phyloP scores from a whole-genome alignment of 1,139 yeast species.

The Pichia cactophila region DNA sequence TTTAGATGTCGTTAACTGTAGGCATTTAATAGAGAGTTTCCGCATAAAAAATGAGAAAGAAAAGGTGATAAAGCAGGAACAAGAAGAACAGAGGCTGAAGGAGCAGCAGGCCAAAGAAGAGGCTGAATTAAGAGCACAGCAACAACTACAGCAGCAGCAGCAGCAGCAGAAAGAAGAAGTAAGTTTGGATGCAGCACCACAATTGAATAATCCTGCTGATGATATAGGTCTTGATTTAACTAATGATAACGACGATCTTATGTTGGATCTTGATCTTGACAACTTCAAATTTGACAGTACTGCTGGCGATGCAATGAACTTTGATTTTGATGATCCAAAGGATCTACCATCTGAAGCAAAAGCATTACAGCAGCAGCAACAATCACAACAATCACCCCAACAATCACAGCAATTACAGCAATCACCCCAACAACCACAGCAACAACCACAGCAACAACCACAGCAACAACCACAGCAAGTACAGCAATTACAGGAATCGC shows the following conservation, averaged over 20 bases:
- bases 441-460: neutral
- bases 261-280: slow-evolving; percentile 25
- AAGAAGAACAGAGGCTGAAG: slow-evolving; percentile 11
- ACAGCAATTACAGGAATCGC: neutral
- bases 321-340: slow-evolving; percentile 9
- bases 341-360: neutral
- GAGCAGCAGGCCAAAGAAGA: slow-evolving; percentile 6
- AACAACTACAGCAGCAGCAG: neutral
- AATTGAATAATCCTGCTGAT: slow-evolving; percentile 1
- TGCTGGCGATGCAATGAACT: slow-evolving; percentile 8
- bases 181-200: slow-evolving; percentile 1
- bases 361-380: neutral
- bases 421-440: neutral
- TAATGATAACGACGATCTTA: slow-evolving; percentile 19
- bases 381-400: neutral
- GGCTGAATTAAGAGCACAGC: neutral
- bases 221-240: neutral
- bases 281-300: slow-evolving; percentile 24
- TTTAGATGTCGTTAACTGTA: slow-evolving; percentile 30
- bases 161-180: slow-evolving; percentile 2
- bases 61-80: slow-evolving; percentile 19
- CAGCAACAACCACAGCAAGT: slow-evolving; percentile 1
- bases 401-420: neutral
- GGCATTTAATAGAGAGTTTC: slow-evolving; percentile 28
- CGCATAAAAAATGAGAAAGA: slow-evolving; percentile 25